phyloP scores from a whole-genome alignment of 345 rosid genomes.

The Camelina hispida region DNA sequence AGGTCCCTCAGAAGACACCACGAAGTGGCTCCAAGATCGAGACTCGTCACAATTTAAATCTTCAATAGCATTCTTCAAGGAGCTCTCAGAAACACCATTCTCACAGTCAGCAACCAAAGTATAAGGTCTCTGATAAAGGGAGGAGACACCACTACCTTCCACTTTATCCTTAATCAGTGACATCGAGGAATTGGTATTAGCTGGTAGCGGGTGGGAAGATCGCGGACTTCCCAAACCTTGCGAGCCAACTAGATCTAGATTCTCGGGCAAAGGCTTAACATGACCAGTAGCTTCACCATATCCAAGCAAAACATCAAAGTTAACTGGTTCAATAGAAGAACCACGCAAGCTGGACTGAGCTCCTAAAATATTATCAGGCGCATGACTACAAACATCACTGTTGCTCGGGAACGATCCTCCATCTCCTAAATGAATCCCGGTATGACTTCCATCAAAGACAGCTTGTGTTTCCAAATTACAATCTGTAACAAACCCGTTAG shows the following conservation, averaged over 20 bases:
- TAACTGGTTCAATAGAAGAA: conserved; percentile 47
- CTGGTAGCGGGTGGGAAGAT: conserved; percentile 45
- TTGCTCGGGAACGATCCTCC: conserved; percentile 38
- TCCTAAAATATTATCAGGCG: conserved; percentile 27
- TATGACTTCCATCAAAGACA: conserved; percentile 48
- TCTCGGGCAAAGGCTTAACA: conserved; percentile 50
- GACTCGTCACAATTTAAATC: conserved; percentile 38
- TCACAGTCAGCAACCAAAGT: conserved; percentile 25
- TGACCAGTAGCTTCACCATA: conserved; percentile 42
- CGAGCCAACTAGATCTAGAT: conserved; percentile 58
- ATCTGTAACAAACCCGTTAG: conserved; percentile 15
- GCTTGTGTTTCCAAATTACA: conserved; percentile 43
- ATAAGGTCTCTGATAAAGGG: conserved; percentile 44
- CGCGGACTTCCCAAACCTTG: conserved; percentile 66
- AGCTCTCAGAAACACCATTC: conserved; percentile 41
- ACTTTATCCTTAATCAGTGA: conserved; percentile 43
- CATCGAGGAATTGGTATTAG: conserved; percentile 40
- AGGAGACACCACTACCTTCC: conserved; percentile 48
- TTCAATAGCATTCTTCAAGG: conserved; percentile 47
- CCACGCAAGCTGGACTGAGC: conserved; percentile 42
- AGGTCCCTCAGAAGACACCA: conserved; percentile 43
- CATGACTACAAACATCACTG: conserved; percentile 41
- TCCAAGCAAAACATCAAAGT: conserved; percentile 46
- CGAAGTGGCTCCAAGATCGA: conserved; percentile 51
- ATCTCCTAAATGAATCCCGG: conserved; percentile 45